A percentile compares a stretch with the other conserved stretches of the same genome.
Evolutionary conservation across 2,329 filamentous ascomycete genomes (phyloP).

Genomic region (Scolecobasidium constrictum): DNA sequence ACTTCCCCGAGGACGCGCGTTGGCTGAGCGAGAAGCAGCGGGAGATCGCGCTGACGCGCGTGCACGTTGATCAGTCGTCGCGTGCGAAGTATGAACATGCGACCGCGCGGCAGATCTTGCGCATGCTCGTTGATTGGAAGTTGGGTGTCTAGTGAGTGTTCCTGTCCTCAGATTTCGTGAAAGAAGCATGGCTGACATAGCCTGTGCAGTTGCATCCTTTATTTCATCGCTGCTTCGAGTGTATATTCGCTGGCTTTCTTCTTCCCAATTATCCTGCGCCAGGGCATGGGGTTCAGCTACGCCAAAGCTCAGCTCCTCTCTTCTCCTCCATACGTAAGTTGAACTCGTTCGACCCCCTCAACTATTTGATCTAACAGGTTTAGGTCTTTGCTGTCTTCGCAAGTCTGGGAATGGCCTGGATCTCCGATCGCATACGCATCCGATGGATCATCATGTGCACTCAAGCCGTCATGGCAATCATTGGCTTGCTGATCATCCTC

Average conservation of each 20-base stretch:
- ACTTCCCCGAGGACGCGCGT: slow-evolving; percentile 12
- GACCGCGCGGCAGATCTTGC: neutral
- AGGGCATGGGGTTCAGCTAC: slow-evolving; percentile 6
- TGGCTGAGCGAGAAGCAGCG: slow-evolving; percentile 5
- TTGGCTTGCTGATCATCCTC: slow-evolving; percentile 12
- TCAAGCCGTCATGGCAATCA: no score
- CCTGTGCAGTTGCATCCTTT: neutral
- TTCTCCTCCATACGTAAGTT: neutral
- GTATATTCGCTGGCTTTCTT: neutral
- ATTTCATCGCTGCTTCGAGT: neutral
- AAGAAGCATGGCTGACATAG: neutral
- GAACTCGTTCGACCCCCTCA: neutral
- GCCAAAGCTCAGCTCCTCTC: slow-evolving; percentile 5
- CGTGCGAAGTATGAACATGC: slow-evolving; percentile 2
- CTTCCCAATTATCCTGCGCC: neutral
- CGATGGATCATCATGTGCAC: no score
- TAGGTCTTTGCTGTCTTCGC: slow-evolving; percentile 3
- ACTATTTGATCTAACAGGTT: neutral
- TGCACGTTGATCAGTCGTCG: slow-evolving; percentile 2
- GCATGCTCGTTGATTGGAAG: slow-evolving; percentile 5
- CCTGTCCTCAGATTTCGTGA: neutral
- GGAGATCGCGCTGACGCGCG: neutral
- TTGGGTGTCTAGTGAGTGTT: neutral
- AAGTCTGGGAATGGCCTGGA: slow-evolving; percentile 2
- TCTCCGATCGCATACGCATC: neutral